Evolutionary conservation across 768 basidiomycete species (phyloP).

Genomic region (Leccinum obscurum): DNA sequence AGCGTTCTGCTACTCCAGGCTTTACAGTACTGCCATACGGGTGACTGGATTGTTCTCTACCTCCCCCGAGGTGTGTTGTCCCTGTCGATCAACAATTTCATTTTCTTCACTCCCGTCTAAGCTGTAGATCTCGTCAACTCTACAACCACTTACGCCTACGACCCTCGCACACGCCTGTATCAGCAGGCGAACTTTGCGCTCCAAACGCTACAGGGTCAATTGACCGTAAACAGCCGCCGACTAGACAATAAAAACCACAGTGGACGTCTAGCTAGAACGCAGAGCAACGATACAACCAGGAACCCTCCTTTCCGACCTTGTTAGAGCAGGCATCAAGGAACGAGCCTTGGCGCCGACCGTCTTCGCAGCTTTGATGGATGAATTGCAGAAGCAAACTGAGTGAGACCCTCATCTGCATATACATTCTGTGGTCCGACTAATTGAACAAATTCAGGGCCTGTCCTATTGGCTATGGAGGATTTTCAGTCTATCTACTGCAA

Average conservation of each 20-base stretch:
- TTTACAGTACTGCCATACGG: constrained; percentile 50
- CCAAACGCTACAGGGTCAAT: constrained; percentile 61
- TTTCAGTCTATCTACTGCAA: constrained; percentile 76
- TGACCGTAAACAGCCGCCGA: constrained; percentile 51
- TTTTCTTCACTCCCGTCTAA: constrained; percentile 21
- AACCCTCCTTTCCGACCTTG: constrained; percentile 52
- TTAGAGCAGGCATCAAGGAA: constrained; percentile 50
- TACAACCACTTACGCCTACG: constrained; percentile 69
- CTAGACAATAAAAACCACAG: constrained; percentile 31
- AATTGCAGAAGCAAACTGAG: constrained; percentile 64
- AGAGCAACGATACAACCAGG: constrained; percentile 47
- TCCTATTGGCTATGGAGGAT: constrained; percentile 85
- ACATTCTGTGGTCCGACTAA: neutral
- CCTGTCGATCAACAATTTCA: neutral
- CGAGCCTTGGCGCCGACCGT: constrained; percentile 52
- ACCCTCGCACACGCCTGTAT: constrained; percentile 75
- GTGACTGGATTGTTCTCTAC: constrained; percentile 82
- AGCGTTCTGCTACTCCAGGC: constrained; percentile 69
- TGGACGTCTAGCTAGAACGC: constrained; percentile 49
- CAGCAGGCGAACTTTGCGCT: constrained; percentile 66
- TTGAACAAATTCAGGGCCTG: constrained; percentile 54
- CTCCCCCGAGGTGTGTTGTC: constrained; percentile 65
- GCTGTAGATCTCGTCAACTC: constrained; percentile 69
- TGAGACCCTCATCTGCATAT: constrained; percentile 35
- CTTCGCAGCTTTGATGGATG: constrained; percentile 58